Conservation (phyloP, 2,329 filamentous ascomycete genomes). For the Aspergillus ruber region DNA sequence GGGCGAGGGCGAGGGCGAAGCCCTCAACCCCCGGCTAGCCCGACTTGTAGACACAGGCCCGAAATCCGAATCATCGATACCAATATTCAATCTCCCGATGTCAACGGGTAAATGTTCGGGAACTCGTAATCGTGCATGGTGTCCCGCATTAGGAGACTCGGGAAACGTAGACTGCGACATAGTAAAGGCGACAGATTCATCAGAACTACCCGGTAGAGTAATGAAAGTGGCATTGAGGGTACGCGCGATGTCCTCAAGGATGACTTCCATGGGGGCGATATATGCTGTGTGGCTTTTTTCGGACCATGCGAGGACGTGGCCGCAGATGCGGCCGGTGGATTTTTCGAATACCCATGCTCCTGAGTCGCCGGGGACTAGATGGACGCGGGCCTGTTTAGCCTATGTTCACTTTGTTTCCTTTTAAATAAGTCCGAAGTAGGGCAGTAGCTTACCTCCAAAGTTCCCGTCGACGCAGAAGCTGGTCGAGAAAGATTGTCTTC, state of each 20-base stretch:
- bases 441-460: slow-evolving; percentile 44
- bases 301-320: slow-evolving; percentile 86
- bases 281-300: slow-evolving; percentile 75
- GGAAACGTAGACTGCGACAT: slow-evolving; percentile 11
- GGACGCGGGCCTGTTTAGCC: too few species aligned
- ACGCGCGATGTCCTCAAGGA: slow-evolving; percentile 76
- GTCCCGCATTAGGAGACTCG: slow-evolving; percentile 15
- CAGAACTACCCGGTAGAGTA: slow-evolving; percentile 55
- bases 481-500: slow-evolving; percentile 71
- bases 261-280: slow-evolving; percentile 89
- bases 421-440: background rate
- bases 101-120: slow-evolving; percentile 23
- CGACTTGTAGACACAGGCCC: slow-evolving; percentile 14
- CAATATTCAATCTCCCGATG: slow-evolving; percentile 16
- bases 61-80: slow-evolving; percentile 14
- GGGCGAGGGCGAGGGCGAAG: background rate
- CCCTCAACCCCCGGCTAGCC: slow-evolving; percentile 12
- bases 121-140: slow-evolving; percentile 16
- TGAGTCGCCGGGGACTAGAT: slow-evolving; percentile 71
- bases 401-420: background rate
- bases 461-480: slow-evolving; percentile 58
- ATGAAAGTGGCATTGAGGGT: slow-evolving; percentile 66
- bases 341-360: slow-evolving; percentile 90
- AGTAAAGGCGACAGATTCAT: slow-evolving; percentile 19
- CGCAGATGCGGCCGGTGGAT: slow-evolving; percentile 70